Conservation (phyloP, 805 yeast species). For the Lipomyces sp. region DNA sequence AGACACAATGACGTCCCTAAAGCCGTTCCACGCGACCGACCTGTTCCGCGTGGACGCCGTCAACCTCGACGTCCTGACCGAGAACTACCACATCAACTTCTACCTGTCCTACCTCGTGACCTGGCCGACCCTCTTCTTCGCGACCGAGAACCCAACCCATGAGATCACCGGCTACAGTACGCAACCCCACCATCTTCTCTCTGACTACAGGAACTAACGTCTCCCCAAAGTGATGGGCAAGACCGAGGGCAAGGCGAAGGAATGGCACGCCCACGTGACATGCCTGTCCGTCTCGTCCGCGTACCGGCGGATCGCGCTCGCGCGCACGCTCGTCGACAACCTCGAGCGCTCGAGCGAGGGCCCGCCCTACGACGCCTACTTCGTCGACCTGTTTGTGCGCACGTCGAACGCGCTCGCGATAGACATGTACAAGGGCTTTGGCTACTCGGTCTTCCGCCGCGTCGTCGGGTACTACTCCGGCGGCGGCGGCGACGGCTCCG, state of each 20-base stretch:
- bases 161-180: conserved; percentile 44
- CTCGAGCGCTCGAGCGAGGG: conserved; percentile 70
- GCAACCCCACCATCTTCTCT: conserved; percentile 1
- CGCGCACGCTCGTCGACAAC: conserved; percentile 70
- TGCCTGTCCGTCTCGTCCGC: conserved; percentile 87
- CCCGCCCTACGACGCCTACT: conserved; percentile 64
- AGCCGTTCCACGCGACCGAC: conserved; percentile 86
- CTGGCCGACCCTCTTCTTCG: conserved; percentile 90
- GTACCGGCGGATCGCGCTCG: conserved; percentile 82
- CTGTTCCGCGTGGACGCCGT: conserved; percentile 67
- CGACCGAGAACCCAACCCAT: conserved; percentile 45
- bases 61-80: conserved; percentile 86
- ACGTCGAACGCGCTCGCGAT: conserved; percentile 80
- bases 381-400: conserved; percentile 87
- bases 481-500: conserved; percentile 34
- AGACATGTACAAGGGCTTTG: conserved; percentile 77
- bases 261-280: conserved; percentile 96
- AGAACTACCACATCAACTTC: conserved; percentile 80
- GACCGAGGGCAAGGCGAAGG: conserved; percentile 77
- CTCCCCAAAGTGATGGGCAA: conserved; percentile 76
- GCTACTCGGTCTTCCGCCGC: conserved; percentile 78
- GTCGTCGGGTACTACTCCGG: conserved; percentile 82
- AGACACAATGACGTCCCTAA: conserved; percentile 70
- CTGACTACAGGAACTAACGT: not conserved
- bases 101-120: conserved; percentile 75